phyloP scores from a whole-genome alignment of 495 filamentous ascomycete species.

The Lepidopterella palustris region DNA sequence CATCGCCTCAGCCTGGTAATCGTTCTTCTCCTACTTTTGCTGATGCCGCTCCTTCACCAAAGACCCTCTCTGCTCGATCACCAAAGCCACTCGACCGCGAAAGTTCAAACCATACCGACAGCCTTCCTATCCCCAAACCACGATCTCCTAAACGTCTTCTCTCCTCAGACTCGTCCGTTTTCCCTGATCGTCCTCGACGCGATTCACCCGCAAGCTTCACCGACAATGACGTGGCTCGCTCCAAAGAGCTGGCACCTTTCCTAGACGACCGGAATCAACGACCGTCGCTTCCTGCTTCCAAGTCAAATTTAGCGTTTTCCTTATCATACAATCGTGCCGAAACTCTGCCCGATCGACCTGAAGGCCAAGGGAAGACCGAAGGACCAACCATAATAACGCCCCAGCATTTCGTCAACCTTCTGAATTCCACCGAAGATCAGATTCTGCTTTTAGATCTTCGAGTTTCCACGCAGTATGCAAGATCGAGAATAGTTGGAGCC shows the following conservation, averaged over 20 bases:
- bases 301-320: slow-evolving; percentile 5
- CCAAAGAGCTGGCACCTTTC: neutral
- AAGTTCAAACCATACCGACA: slow-evolving; percentile 3
- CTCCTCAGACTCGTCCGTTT: slow-evolving; percentile 36
- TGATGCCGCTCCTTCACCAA: slow-evolving; percentile 23
- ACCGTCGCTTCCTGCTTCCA: slow-evolving; percentile 41
- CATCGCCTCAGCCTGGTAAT: slow-evolving; percentile 41
- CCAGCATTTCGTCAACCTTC: slow-evolving; percentile 57
- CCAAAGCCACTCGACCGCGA: neutral
- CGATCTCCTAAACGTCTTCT: slow-evolving; percentile 36
- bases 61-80: slow-evolving; percentile 1
- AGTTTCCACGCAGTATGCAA: slow-evolving; percentile 73
- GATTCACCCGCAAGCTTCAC: slow-evolving; percentile 32
- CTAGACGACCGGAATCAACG: slow-evolving; percentile 46
- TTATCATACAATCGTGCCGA: slow-evolving; percentile 44
- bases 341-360: slow-evolving; percentile 48
- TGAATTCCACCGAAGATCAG: slow-evolving; percentile 51
- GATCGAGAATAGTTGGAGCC: slow-evolving; percentile 66
- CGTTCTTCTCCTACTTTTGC: slow-evolving; percentile 21
- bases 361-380: slow-evolving; percentile 28
- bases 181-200: slow-evolving; percentile 34
- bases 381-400: slow-evolving; percentile 52
- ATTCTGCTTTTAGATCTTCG: slow-evolving; percentile 81
- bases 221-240: slow-evolving; percentile 18
- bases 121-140: slow-evolving; percentile 23